Base-by-base conservation (phyloP, 768 basidiomycete species). In the Rhodocollybia butyracea region DNA sequence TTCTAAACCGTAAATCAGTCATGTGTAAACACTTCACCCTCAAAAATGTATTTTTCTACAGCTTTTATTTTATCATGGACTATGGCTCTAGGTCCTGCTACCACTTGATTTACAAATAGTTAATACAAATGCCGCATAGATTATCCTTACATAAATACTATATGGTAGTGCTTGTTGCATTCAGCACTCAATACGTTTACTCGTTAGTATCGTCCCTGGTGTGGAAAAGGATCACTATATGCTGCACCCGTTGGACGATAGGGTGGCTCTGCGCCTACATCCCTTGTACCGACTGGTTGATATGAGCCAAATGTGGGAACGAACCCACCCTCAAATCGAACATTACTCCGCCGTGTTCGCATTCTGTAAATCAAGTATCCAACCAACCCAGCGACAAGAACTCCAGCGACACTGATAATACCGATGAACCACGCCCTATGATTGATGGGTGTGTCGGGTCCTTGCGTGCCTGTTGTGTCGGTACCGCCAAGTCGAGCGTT, bases 401-500 rank as follows among this genome's bases (percentile, higher is more conserved):
- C 51, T 3, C 51, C 51, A 5, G 19, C 38, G 26, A 41, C 19
- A 19, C 36, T 52, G 15, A 52, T 19, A 15, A 30, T 39, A 30
- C 40, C 39, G 24, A 52, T 52, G 24, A 52, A 39, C 40, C 38
- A 42, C 6, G 29, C 30, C 24, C 27, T 52, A n/a, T 41, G 10
- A 38, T 52, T 40, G 12, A 39, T 12, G 7, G 51, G 51, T 27
- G 24, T 13, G 19, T 52, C 21, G 19, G 51, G 51, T 13, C 13
- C 24, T 29, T 52, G 51, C 7, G 24, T n/a, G 27, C 36, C 27
- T 27, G 51, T 52, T 22, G 29, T 52, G 24, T 52, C 51, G 12
- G 29, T 55, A 5, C 57, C 57, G 11, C 45, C 54, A 3, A 64
- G 47, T 10, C 63, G 60, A 6, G 30, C 24, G 21, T 50, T 43